Base-by-base conservation (phyloP, 352 stramenopile species). In the Phytophthora pisi region DNA sequence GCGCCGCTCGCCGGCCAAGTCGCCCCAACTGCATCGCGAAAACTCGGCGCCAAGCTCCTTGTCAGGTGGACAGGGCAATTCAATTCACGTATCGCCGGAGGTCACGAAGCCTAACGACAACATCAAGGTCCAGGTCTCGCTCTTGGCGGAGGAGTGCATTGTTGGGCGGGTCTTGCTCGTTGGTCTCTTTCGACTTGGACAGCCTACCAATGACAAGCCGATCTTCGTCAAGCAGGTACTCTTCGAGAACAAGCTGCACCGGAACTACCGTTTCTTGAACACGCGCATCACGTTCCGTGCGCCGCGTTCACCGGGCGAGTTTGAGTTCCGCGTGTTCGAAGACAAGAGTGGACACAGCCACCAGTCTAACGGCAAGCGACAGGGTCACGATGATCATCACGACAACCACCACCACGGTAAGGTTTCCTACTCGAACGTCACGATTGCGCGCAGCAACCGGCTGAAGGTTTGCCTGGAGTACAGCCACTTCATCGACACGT, bases 181-280 rank as follows among this genome's bases (percentile, higher is more conserved):
- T 34, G 87, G 87, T 0, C 82, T 95, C 31, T 95, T 93, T 51
- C 87, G 87, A 26, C 68, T 84, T 5, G 81, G 83, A n/a, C 87
- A 93, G 26, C 71, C 77, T 16, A 86, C 82, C 6, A 92, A 92
- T 52, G 83, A 93, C 61, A 90, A 90, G 38, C 87, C 87, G 18
- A 93, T 95, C 58, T 95, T 95, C 42, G 81, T 95, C 40, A 92
- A 92, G 62, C 84, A 92, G 52, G 79, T 95, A 18, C 78, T 93
- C 0, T 92, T 93, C 43, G 85, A 95, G 64, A 88, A 88, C 74
- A 91, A 90, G 47, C 60, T 90, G 8, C 74, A 92, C 26, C 79
- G 79, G 20, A 82, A 87, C 55, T 87, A 86, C 49, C 65, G 79
- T 4, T 84, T 70, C 51, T 71, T 90, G 54, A 88, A 89, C 60